A percentile compares a stretch with the other conserved stretches of the same genome.
Evolutionary conservation across 768 basidiomycete genomes (phyloP).

Genomic region (Collybiopsis confluens): DNA sequence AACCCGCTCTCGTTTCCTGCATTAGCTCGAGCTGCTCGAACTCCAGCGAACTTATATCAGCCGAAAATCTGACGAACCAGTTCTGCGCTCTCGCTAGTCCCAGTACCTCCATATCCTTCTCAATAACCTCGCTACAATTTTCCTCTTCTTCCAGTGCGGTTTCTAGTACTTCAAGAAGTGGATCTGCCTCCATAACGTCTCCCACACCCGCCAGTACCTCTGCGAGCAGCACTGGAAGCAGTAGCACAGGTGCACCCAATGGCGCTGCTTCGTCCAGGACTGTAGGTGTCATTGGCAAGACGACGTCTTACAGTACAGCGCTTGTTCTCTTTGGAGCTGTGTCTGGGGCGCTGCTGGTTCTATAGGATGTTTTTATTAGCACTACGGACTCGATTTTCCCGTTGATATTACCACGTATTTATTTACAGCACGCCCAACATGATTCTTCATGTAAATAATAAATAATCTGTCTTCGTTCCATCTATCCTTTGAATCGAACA

Average conservation of each 20-base stretch:
- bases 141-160: not conserved
- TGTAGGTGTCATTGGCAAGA: not conserved
- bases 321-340: not conserved
- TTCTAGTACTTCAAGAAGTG: not conserved
- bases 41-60: not conserved
- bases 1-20: not conserved
- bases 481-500: no score
- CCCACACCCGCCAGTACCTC: not conserved
- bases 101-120: not conserved
- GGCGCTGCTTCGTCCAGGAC: not conserved
- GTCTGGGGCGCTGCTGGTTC: not conserved
- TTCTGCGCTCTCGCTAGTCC: conserved; percentile 4
- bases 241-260: not conserved
- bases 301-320: not conserved
- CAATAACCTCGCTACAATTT: not conserved
- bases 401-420: no score
- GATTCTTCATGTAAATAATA: no score
- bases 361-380: no score
- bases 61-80: conserved; percentile 1
- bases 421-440: no score
- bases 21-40: not conserved
- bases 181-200: not conserved
- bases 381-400: no score
- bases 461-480: no score
- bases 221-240: not conserved